phyloP scores from a whole-genome alignment of 441 rosid species.

The Manihot esculenta region DNA sequence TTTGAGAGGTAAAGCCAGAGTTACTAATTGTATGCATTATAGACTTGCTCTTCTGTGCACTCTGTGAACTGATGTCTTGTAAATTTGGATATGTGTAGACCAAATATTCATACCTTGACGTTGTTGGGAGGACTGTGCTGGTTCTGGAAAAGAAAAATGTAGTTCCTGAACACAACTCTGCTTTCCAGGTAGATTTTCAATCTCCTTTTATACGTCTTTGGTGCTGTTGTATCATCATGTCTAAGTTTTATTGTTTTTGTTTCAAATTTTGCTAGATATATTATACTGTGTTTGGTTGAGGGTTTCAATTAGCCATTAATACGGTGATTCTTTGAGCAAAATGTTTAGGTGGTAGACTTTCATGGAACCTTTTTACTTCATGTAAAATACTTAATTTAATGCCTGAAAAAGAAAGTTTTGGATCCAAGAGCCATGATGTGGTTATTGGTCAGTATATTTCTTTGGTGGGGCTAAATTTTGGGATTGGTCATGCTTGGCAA shows the following conservation, averaged over 20 bases:
- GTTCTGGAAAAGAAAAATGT: slow-evolving; percentile 88
- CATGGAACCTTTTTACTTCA: slow-evolving; percentile 1
- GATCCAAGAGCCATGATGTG: background rate
- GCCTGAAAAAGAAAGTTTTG: background rate
- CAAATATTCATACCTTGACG: slow-evolving; percentile 96
- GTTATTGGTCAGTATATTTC: background rate
- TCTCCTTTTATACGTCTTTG: slow-evolving; percentile 20
- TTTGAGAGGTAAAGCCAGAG: background rate
- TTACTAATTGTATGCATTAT: background rate
- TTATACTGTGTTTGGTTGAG: no score
- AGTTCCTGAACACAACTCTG: slow-evolving; percentile 72
- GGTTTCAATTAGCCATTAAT: background rate
- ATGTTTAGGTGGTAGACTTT: background rate
- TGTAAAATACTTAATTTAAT: background rate
- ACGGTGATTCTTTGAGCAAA: background rate
- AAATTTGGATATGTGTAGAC: slow-evolving; percentile 47
- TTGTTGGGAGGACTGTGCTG: slow-evolving; percentile 93
- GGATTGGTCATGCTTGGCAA: slow-evolving; percentile 1
- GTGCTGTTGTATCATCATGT: slow-evolving; percentile 1
- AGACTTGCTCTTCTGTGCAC: slow-evolving; percentile 4
- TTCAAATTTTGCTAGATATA: slow-evolving; percentile 4
- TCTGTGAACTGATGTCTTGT: slow-evolving; percentile 22
- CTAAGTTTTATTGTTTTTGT: background rate
- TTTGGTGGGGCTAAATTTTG: background rate
- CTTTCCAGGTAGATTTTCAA: slow-evolving; percentile 73